Conservation (phyloP, 2,329 filamentous ascomycete genomes). For the Exutisphaerella laricina region DNA sequence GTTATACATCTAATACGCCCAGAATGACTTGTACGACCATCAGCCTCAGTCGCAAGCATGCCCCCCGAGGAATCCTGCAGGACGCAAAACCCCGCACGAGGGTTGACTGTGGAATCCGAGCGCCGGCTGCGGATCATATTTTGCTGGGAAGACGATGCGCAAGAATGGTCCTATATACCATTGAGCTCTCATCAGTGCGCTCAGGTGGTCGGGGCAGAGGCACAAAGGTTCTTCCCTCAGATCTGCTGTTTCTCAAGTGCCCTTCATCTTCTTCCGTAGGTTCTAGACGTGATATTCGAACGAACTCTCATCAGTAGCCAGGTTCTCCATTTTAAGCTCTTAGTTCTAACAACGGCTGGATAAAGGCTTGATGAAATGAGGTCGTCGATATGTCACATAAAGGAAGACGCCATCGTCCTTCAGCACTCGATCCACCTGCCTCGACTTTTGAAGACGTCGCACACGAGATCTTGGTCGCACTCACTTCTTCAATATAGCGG, state of each 20-base stretch:
- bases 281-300: conserved; percentile 49
- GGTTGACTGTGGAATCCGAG: neutral
- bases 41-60: neutral
- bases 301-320: conserved; percentile 36
- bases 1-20: no score
- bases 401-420: conserved; percentile 29
- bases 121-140: neutral
- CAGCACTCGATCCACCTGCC: conserved; percentile 28
- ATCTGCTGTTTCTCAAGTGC: no score
- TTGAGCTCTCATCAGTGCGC: no score
- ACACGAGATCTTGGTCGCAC: no score
- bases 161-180: no score
- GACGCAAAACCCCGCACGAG: neutral
- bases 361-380: conserved; percentile 50
- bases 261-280: conserved; percentile 43
- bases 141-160: conserved; percentile 46
- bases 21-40: no score
- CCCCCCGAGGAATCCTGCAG: neutral
- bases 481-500: conserved; percentile 25
- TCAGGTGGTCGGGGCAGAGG: no score
- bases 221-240: no score
- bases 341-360: conserved; percentile 42
- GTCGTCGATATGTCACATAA: conserved; percentile 47
- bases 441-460: no score
- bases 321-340: conserved; percentile 41